phyloP scores from a whole-genome alignment of 208 protist species.

The Wallacemonas sp. region DNA sequence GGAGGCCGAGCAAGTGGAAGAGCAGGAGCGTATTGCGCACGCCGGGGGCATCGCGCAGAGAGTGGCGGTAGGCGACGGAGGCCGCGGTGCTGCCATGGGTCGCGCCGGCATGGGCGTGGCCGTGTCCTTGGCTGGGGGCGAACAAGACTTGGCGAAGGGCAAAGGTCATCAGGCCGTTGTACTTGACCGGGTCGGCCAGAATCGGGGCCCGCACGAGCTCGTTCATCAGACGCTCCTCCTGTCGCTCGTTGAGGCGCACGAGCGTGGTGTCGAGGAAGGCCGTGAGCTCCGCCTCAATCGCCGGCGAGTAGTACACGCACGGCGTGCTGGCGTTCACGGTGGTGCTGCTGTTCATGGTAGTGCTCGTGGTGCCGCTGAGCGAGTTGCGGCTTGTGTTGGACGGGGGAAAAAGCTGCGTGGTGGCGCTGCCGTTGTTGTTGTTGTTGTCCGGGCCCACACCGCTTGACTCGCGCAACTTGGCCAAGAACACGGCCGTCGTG shows the following conservation, averaged over 20 bases:
- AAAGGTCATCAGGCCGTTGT: conserved; percentile 76
- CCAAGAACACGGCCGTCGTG: conserved; percentile 33
- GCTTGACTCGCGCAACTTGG: conserved; percentile 23
- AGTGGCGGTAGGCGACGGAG: conserved; percentile 4
- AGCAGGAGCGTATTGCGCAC: conserved; percentile 46
- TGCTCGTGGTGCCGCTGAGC: not conserved
- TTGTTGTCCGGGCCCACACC: not conserved
- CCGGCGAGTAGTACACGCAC: conserved; percentile 43
- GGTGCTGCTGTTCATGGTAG: not conserved
- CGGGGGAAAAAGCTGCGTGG: conserved; percentile 1
- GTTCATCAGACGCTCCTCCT: conserved; percentile 78
- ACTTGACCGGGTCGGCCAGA: conserved; percentile 57
- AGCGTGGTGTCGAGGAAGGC: conserved; percentile 59
- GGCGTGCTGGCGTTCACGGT: not conserved
- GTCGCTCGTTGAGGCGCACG: conserved; percentile 72
- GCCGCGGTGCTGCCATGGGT: not conserved
- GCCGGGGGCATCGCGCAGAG: conserved; percentile 42
- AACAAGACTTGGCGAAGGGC: conserved; percentile 59
- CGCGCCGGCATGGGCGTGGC: not conserved
- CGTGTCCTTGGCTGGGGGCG: conserved; percentile 2
- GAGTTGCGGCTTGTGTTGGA: not conserved
- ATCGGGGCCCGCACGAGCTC: conserved; percentile 64
- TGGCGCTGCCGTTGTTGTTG: not conserved
- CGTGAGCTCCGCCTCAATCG: conserved; percentile 60
- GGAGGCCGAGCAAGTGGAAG: conserved; percentile 72